Base-by-base conservation (phyloP, 1,139 yeast species). In the Hemisphaericaspora subhashii region DNA sequence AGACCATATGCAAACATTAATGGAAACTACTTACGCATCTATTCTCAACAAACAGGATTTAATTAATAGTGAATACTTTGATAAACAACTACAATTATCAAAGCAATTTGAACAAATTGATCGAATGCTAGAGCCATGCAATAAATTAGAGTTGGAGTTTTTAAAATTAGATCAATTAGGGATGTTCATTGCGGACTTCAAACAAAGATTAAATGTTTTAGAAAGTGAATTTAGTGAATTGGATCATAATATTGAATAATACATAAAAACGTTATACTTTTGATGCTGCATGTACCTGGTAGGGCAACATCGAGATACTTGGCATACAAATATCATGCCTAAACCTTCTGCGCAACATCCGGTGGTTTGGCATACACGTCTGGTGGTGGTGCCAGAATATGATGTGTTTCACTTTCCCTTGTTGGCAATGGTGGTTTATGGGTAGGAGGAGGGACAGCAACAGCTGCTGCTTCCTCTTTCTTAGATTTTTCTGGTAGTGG, bases 121-220 rank as follows among this genome's bases (percentile, higher is more conserved):
- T 30, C 41, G 44, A 1, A 44, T 85, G 12, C 45, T 82, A 15
- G 50, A 52, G 5, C 62, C 73, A 30, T 83, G 90, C 48, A 74
- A 74, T 30, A 73, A 70, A 12, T 52, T 86, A 16, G 86, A 84
- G 48, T 54, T 60, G 43, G 86, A 84, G 47, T 81, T 86, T 44
- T 68, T 77, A 54, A 85, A 83, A 59, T 55, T 87, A 40, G 82
- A 83, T 43, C 95, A 86, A 53, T 67, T 87, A 36, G 69, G 67
- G 28, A 50, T 60, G 38, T 81, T 84, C 49, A 62, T 69, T 11
- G 56, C 54, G 6, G 74, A 66, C 29, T 72, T 72, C 45, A 62
- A 64, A 43, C 37, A 37, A 13, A 45, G 77, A 34, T 41, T 71
- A 30, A 49, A 32, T 12, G 35, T 30, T 3, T 42, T 68, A 35